Evolutionary conservation across 352 stramenopile species (phyloP).

Genomic region (Phytophthora sp.): DNA sequence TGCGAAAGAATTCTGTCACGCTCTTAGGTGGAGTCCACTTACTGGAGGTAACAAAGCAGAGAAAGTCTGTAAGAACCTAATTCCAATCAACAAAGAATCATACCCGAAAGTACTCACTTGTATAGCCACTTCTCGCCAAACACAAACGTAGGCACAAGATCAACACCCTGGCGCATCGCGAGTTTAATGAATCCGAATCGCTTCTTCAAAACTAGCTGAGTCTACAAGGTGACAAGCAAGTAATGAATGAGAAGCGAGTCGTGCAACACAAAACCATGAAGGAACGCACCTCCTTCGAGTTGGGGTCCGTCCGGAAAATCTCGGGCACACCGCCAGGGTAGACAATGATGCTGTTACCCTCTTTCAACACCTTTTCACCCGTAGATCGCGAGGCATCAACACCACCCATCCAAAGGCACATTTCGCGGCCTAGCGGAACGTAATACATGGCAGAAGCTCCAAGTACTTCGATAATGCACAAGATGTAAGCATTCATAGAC

Average conservation of each 20-base stretch:
- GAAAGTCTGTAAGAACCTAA: background rate
- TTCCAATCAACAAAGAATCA: background rate
- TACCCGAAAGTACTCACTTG: slow-evolving; percentile 30
- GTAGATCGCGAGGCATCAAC: slow-evolving; percentile 44
- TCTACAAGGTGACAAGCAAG: background rate
- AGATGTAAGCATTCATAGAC: too few species aligned
- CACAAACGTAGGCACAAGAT: slow-evolving; percentile 48
- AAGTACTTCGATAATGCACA: slow-evolving; percentile 32
- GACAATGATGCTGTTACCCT: slow-evolving; percentile 39
- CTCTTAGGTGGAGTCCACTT: slow-evolving; percentile 34
- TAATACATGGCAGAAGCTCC: slow-evolving; percentile 64
- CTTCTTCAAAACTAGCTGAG: slow-evolving; percentile 35
- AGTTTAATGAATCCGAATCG: slow-evolving; percentile 47
- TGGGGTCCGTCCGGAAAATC: slow-evolving; percentile 42
- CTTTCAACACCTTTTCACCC: slow-evolving; percentile 37
- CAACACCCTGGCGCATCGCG: slow-evolving; percentile 37
- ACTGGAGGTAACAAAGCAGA: background rate
- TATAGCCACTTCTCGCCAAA: slow-evolving; percentile 56
- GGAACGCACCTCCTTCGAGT: slow-evolving; percentile 37
- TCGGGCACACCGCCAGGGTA: slow-evolving; percentile 45
- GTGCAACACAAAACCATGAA: background rate
- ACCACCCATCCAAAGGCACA: slow-evolving; percentile 52
- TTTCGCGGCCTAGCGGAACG: slow-evolving; percentile 50
- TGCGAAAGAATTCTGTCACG: slow-evolving; percentile 24
- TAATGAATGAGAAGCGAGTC: background rate